Evolutionary conservation across 192 early-diverging fungal genomes (phyloP).

Genomic region (Gryganskiella cystojenkinii): DNA sequence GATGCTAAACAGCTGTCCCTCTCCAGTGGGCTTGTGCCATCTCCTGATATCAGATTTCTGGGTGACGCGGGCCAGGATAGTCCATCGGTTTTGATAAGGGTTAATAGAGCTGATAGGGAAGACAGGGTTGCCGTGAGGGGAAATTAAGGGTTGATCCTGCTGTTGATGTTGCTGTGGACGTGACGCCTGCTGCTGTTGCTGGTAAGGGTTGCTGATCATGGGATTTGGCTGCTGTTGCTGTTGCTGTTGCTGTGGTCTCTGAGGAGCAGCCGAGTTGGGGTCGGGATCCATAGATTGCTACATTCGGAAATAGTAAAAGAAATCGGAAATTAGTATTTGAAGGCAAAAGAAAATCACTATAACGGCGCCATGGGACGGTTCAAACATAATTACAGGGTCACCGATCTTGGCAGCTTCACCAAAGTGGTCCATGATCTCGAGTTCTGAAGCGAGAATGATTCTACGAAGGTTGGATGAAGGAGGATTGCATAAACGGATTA

Average conservation of each 20-base stretch:
- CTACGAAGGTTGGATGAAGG: slow-evolving; percentile 6
- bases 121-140: slow-evolving; percentile 22
- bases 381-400: slow-evolving; percentile 20
- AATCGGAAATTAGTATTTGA: too few relatives aligned
- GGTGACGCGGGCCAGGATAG: slow-evolving; percentile 90
- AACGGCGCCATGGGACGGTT: too few relatives aligned
- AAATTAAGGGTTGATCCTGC: slow-evolving; percentile 5
- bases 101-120: slow-evolving; percentile 45
- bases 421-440: slow-evolving; percentile 55
- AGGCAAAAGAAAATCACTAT: too few relatives aligned
- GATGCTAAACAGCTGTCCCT: slow-evolving; percentile 90
- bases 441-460: slow-evolving; percentile 55
- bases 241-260: slow-evolving; percentile 44
- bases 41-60: slow-evolving; percentile 84
- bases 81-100: slow-evolving; percentile 75
- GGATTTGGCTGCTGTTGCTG: slow-evolving; percentile 50
- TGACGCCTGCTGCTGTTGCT: slow-evolving; percentile 19
- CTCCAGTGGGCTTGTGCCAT: slow-evolving; percentile 76
- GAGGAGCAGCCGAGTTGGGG: neutral
- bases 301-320: too few relatives aligned
- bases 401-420: slow-evolving; percentile 34
- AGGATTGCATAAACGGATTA: too few relatives aligned
- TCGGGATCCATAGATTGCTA: slow-evolving; percentile 5
- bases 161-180: too few relatives aligned
- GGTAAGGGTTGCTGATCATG: slow-evolving; percentile 31